Base-by-base conservation (phyloP, 768 basidiomycete species). In the Lyophyllum shimeji region DNA sequence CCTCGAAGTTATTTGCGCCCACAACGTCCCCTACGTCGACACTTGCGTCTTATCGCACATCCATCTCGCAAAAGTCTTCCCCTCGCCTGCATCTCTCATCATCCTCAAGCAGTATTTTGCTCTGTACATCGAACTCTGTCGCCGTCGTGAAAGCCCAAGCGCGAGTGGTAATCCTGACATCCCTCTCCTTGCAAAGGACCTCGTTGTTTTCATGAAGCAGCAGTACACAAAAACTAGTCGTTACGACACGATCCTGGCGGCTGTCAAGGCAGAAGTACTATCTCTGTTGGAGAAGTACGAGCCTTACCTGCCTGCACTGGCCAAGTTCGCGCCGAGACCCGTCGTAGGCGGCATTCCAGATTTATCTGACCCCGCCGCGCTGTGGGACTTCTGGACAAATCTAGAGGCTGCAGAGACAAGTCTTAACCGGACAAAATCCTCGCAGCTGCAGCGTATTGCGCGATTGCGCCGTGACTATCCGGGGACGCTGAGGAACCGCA, bases 1-100 rank as follows among this genome's bases (percentile, higher is more conserved):
- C 50, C 58, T 69, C 21, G 65, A 67, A 34, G 46, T 69, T 4
- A 49, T 67, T 40, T 60, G 60, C 39, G 43, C 53, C 33, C 61
- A 64, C 47, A 53, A 63, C 31, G 50, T 61, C n/a, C 55, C 66
- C 23, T 67, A 71, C 53, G 46, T 71, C 12, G 63, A 69, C 23
- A 46, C 56, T 33, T 67, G 67, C 48, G 55, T 65, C 9, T 49
- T 60, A 34, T 52, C 49, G 9, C 46, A 55, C 42, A 33, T 49
- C 7, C 46, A 43, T 20, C 48, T 48, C 20, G 25, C 39, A 8
- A 24, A 44, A 46, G 42, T 55, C n/a, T 48, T 55, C 23, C 46
- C 34, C 40, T 49, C 46, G 1, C 47, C 53, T 13, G 29, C 43
- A 44, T 60, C 50, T 29, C 45, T 48, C 20, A 48, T 47, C 24